Percentiles rank a stretch among this genome's conserved stretches.
Conservation (phyloP, 1,284 basidiomycete genomes). For the Thelephora terrestris region DNA sequence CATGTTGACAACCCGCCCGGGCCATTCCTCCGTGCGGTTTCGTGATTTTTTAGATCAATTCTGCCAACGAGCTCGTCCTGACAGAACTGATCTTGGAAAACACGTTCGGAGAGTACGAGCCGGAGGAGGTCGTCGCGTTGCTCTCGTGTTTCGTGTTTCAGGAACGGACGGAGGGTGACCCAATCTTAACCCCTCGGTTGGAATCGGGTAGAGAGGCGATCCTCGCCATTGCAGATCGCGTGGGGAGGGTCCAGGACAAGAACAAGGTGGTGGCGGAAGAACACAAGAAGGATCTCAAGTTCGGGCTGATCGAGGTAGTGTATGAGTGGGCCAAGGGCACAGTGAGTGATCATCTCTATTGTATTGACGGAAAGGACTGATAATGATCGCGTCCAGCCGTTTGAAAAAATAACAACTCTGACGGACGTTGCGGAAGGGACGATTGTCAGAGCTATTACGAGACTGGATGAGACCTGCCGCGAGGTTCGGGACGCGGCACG, state of each 20-base stretch:
- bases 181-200: conserved; percentile 68
- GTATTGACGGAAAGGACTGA: conserved; percentile 3
- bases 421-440: conserved; percentile 97
- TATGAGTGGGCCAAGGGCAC: conserved; percentile 99
- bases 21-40: background rate
- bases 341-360: conserved; percentile 38
- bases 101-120: conserved; percentile 80
- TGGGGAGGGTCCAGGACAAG: conserved; percentile 69
- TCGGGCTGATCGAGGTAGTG: conserved; percentile 89
- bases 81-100: conserved; percentile 98
- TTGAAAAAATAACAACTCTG: conserved; percentile 85
- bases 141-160: conserved; percentile 96
- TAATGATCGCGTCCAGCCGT: conserved; percentile 52
- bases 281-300: conserved; percentile 69
- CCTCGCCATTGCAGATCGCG: conserved; percentile 71
- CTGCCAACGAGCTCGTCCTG: conserved; percentile 88
- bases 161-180: conserved; percentile 89
- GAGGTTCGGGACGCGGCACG: conserved; percentile 96
- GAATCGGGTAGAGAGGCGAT: conserved; percentile 76
- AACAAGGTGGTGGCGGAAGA: conserved; percentile 76
- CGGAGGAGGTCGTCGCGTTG: conserved; percentile 95
- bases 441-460: conserved; percentile 92
- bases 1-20: too few relatives aligned
- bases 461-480: conserved; percentile 93
- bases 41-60: conserved; percentile 70